Evolutionary conservation across 73 alveolate species (phyloP).

Genomic region (Paramecium octaurelia): DNA sequence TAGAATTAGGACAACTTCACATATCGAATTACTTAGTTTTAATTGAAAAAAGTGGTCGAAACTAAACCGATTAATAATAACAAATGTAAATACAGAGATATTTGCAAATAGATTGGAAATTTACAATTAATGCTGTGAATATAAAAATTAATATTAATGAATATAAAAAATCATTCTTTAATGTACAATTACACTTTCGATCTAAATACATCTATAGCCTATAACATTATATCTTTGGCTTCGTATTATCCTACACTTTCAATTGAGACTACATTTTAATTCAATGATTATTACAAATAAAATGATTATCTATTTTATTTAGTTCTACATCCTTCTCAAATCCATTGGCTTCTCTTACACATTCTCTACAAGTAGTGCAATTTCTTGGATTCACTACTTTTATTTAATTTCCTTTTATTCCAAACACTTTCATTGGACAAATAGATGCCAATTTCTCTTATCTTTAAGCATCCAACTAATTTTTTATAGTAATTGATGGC

Average conservation of each 20-base stretch:
- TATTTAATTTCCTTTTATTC: slow-evolving; percentile 82
- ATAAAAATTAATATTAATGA: neutral
- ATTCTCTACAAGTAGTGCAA: slow-evolving; percentile 97
- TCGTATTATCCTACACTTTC: slow-evolving; percentile 86
- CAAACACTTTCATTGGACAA: slow-evolving; percentile 95
- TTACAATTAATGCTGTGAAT: neutral
- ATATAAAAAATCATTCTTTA: slow-evolving; percentile 21
- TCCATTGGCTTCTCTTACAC: slow-evolving; percentile 88
- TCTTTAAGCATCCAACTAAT: slow-evolving; percentile 75
- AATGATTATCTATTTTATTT: slow-evolving; percentile 88
- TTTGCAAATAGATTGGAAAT: neutral
- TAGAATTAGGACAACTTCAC: neutral
- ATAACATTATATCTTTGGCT: slow-evolving; percentile 79
- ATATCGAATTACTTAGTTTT: neutral
- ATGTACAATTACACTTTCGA: slow-evolving; percentile 61
- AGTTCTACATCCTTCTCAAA: slow-evolving; percentile 76
- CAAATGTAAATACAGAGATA: neutral
- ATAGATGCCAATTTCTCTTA: slow-evolving; percentile 82
- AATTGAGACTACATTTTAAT: slow-evolving; percentile 66
- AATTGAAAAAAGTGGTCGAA: neutral
- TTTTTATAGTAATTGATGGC: slow-evolving; percentile 77
- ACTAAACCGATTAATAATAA: neutral
- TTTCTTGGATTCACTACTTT: slow-evolving; percentile 86
- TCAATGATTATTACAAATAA: slow-evolving; percentile 22
- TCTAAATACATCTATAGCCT: slow-evolving; percentile 84